Base-by-base conservation (phyloP, 371 early-diverging fungal genomes). In the Mucor sp. region DNA sequence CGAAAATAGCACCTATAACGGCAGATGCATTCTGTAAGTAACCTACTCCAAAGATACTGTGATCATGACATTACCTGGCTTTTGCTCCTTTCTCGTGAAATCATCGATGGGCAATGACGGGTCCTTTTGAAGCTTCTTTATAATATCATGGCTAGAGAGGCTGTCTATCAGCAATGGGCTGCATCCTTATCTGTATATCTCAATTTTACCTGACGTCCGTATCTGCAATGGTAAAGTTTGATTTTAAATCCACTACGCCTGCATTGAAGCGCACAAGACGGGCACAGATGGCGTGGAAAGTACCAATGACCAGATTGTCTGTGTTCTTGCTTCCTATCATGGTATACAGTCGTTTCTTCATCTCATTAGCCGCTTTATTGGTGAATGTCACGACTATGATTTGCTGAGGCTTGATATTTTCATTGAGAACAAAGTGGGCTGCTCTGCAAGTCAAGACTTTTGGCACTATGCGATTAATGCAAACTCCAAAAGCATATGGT, bases 311-410 rank as follows among this genome's bases (percentile, higher is more conserved):
- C 4, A 76, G 57, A 32, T 68, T 19, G n/a, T 62, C 60, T 28
- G 83, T 79, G 19, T 61, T 74, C 28, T 61, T 58, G 17, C 27
- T 27, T 1, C 83, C 83, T 0, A 83, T 61, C 21, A 83, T 43
- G 0, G 65, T 35, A 0, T 58, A 23, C 15, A 89, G 69, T 1
- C 87, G 77, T 27, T 76, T 67, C 41, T 74, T 74, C 79, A 90
- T 82, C 70, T 90, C 90, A 15, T 74, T 76, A 0, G 90, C 87
- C 6, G 90, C 90, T 70, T 89, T 90, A 50, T 86, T 89, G 3
- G 90, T 89, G 67, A 90, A 90, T 1, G 90, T 89, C 0, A 87
- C 85, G 2, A 88, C 90, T 27, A 88, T 65, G 33, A 89, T 78
- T 7, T 66, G 23, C 6, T 43, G 19, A 4, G 89, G 87, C 1